These are phyloP conservation scores for Bullera alba DNA, from an alignment of 768 basidiomycete genomes.

Conservation along the genomic window DNA sequence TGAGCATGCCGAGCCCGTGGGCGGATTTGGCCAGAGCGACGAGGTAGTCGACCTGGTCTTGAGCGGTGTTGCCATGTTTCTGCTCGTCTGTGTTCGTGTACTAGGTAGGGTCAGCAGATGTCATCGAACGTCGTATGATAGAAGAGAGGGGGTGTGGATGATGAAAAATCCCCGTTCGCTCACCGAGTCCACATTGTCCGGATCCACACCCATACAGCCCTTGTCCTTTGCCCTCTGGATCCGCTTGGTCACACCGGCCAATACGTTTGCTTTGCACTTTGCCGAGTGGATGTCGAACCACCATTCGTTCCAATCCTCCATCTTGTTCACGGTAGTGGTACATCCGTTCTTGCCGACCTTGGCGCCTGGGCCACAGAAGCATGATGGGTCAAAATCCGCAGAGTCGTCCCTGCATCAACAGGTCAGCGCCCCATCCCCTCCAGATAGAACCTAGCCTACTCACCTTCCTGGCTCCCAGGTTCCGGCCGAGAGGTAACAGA, in stretches of 20 bases:
- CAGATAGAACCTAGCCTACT: background rate
- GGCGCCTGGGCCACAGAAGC: constrained; percentile 20
- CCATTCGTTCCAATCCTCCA: constrained; percentile 29
- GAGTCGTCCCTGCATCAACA: constrained; percentile 7
- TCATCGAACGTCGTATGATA: background rate
- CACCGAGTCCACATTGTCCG: constrained; percentile 33
- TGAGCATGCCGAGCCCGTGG: constrained; percentile 4
- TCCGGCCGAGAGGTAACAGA: constrained; percentile 31
- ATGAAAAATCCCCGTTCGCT: no score
- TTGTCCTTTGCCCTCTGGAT: constrained; percentile 15
- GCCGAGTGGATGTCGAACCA: constrained; percentile 25
- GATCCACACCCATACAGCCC: constrained; percentile 33
- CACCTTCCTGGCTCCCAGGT: constrained; percentile 24
- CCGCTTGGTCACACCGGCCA: constrained; percentile 7
- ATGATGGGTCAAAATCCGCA: constrained; percentile 11
- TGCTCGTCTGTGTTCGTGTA: constrained; percentile 16
- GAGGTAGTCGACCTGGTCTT: constrained; percentile 28
- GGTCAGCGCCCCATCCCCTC: background rate
- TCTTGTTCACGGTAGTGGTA: constrained; percentile 7
- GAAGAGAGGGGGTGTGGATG: no score
- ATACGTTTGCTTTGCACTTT: constrained; percentile 15
- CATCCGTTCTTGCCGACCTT: background rate
- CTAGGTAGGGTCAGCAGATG: constrained; percentile 2
- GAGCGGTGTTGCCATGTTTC: constrained; percentile 19
- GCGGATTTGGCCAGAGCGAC: constrained; percentile 24